These are phyloP conservation scores for Amauroascus verrucosus DNA, from an alignment of 2,329 filamentous ascomycete genomes.

Conservation along the genomic window DNA sequence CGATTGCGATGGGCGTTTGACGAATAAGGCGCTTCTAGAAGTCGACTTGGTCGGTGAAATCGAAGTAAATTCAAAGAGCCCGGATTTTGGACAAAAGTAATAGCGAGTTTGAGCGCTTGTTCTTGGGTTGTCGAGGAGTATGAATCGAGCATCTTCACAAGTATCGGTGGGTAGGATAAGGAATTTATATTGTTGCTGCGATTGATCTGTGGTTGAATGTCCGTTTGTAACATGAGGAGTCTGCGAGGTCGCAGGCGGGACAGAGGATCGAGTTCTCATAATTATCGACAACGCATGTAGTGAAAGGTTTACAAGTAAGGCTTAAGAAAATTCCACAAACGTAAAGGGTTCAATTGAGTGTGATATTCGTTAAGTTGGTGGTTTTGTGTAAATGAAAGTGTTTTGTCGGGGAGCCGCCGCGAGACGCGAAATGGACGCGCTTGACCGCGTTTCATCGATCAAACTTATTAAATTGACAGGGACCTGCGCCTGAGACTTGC, in stretches of 20 bases:
- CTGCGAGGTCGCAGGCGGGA: conserved; percentile 12
- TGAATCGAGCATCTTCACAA: conserved; percentile 44
- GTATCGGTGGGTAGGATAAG: conserved; percentile 48
- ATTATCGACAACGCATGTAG: neutral
- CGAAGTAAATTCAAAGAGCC: conserved; percentile 52
- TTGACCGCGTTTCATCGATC: neutral
- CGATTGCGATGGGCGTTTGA: neutral
- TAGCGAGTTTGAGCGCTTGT: conserved; percentile 42
- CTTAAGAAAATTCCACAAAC: neutral
- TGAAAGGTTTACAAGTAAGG: neutral
- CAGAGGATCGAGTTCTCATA: conserved; percentile 28
- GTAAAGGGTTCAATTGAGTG: neutral
- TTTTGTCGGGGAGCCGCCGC: neutral
- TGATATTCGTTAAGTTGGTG: neutral
- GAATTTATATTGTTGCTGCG: conserved; percentile 35
- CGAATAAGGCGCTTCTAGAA: conserved; percentile 47
- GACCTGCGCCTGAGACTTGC: neutral
- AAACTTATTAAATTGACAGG: neutral
- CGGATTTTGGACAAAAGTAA: conserved; percentile 48
- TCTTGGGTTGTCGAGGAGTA: conserved; percentile 47
- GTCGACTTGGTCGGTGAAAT: conserved; percentile 42
- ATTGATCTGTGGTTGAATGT: conserved; percentile 9
- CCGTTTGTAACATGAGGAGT: neutral
- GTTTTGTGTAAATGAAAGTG: neutral
- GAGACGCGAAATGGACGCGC: conserved; percentile 9